These are phyloP conservation scores for Solanum hybrid DNA, from an alignment of 305 asterid species.

Conservation along the genomic window DNA sequence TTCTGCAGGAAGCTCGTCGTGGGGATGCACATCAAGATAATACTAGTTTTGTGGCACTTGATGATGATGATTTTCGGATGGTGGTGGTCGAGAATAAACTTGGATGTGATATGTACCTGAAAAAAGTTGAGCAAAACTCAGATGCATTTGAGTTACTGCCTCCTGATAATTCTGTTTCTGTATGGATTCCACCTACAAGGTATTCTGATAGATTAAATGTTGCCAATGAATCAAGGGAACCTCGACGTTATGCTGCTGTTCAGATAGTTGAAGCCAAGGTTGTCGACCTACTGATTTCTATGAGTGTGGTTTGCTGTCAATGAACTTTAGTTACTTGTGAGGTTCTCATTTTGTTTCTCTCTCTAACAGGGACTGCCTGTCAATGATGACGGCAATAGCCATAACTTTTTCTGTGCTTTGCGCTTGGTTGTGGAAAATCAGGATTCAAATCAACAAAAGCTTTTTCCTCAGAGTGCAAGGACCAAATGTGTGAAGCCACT, in stretches of 20 bases:
- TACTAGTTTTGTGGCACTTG: constrained; percentile 60
- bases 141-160: constrained; percentile 44
- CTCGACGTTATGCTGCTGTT: constrained; percentile 77
- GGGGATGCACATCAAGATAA: constrained; percentile 41
- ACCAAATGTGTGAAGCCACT: constrained; percentile 93
- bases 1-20: constrained; percentile 59
- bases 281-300: constrained; percentile 1
- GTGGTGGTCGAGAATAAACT: constrained; percentile 87
- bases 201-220: constrained; percentile 87
- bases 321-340: not conserved
- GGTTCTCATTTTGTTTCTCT: constrained; percentile 3
- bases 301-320: not conserved
- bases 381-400: constrained; percentile 95
- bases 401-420: constrained; percentile 85
- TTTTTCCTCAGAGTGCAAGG: constrained; percentile 99
- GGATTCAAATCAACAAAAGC: constrained; percentile 80
- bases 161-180: constrained; percentile 42
- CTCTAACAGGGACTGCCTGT: constrained; percentile 77
- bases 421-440: constrained; percentile 93
- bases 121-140: constrained; percentile 44
- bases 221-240: constrained; percentile 81
- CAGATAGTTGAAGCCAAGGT: constrained; percentile 95
- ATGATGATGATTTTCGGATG: constrained; percentile 83
- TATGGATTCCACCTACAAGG: constrained; percentile 92
- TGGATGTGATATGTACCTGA: constrained; percentile 82